phyloP scores from a whole-genome alignment of 2,329 filamentous ascomycete genomes.

The Ophiobolus disseminans region DNA sequence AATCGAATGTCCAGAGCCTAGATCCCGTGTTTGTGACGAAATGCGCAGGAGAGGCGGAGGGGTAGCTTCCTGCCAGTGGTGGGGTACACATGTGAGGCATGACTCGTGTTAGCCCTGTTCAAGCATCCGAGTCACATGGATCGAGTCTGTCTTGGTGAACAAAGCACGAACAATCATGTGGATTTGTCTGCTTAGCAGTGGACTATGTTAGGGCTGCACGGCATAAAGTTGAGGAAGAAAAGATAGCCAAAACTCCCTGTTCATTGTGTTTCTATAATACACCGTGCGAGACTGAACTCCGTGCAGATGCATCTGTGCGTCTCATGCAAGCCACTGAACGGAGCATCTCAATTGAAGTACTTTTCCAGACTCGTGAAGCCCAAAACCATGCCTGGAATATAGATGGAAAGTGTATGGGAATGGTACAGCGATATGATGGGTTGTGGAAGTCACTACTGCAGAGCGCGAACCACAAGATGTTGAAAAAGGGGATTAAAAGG shows the following conservation, averaged over 20 bases:
- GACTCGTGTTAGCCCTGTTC: slow-evolving; percentile 1
- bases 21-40: no score
- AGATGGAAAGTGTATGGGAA: slow-evolving; percentile 4
- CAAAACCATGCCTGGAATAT: slow-evolving; percentile 1
- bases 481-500: slow-evolving; percentile 15
- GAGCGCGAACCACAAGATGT: slow-evolving; percentile 24
- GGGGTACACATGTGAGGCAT: background rate
- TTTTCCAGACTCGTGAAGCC: slow-evolving; percentile 20
- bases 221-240: no score
- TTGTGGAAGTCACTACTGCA: slow-evolving; percentile 24
- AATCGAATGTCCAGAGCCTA: no score
- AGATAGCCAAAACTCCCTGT: no score
- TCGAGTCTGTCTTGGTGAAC: no score
- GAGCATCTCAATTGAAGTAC: slow-evolving; percentile 22
- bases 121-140: no score
- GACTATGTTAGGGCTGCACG: no score
- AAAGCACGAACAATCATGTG: no score
- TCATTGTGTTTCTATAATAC: slow-evolving; percentile 43
- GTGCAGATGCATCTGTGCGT: slow-evolving; percentile 12
- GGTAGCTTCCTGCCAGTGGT: background rate
- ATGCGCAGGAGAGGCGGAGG: no score
- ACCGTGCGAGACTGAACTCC: slow-evolving; percentile 33
- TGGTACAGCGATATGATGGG: slow-evolving; percentile 4
- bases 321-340: slow-evolving; percentile 16
- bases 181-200: no score